Evolutionary conservation across 257 asterid genomes (phyloP), one percentile per base, ranked within the genome.

Genomic region (Jacaranda mimosifolia): DNA sequence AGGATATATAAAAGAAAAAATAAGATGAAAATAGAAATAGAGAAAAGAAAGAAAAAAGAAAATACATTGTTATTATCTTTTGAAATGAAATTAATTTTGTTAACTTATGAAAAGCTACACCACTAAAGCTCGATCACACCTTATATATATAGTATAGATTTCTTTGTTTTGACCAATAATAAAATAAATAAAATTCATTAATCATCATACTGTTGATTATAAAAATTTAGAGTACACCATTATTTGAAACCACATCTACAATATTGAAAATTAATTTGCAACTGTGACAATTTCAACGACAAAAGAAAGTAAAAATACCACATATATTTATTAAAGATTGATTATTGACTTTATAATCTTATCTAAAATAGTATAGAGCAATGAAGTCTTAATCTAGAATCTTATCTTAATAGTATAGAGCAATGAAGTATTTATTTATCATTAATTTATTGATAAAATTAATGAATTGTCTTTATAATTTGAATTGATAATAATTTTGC

Each of bases 401-500:
- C 43, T 19, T 73, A 59, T 26, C 56, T 8, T 36, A 18, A 40
- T 65, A 65, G 70, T 17, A 42, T n/a, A 42, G 1, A 42, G 53
- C 52, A 65, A 63, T 63, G 49, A 39, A 63, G n/a, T 38, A 0
- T 18, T 58, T 3, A 21, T 26, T 21, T 52, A 52, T 18, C 8
- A 40, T 51, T 14, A 3, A 11, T 51, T 51, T 13, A 0, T 13
- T 51, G 19, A 51, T 51, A 51, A 13, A 14, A 26, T 26, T 13
- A 51, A 13, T 13, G 15, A 46, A 38, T 26, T 26, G 35, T 52
- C 46, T 65, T 53, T 67, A 38, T 68, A 4, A 40, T 4, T 55
- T 67, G 59, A 62, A 65, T 55, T 63, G 78, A 63, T 53, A 63
- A 63, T 52, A 69, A 78, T 21, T 14, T 63, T 19, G 38, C 69